Evolutionary conservation across 2,329 filamentous ascomycete species (phyloP), one percentile per base, ranked within the genome.

Genomic region (Immersiporthe knoxdaviesiana): DNA sequence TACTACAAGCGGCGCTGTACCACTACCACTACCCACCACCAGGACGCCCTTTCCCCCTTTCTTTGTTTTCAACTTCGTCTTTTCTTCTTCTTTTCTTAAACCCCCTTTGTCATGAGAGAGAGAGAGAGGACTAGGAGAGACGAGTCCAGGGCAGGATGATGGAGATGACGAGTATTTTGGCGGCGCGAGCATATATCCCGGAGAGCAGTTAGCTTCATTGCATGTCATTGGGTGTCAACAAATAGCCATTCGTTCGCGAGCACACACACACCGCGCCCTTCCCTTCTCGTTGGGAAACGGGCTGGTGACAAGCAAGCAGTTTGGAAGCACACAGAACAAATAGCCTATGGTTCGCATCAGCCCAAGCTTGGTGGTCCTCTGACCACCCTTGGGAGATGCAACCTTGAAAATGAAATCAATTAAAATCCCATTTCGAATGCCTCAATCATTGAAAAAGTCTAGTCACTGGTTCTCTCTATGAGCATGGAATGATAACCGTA

Each of bases 221-320:
- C 66, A 65, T 62, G 24, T 63, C 54, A 65, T 56, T 60, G 35
- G 8, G 69, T 32, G 56, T 59, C 52, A 37, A 35, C 41, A 14
- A 39, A 62, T 63, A 68, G 44, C 30, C 68, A 63, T 60, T 70
- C 66, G 14, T 70, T 70, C 64, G 47, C 54, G 37, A 30, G 47
- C n/a, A 50, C 47, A 59, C n/a, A 47, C 18, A 21, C 7, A 47
- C 44, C 44, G 18, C 18, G 16, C 7, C 7, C 44, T 11, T n/a
- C 3, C 54, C 41, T 44, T 35, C 14, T 30, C 44, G 30, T 18
- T 54, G 12, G 24, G 44, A 37, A 52, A 24, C 18, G 44, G n/a
- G 44, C 62, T n/a, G 21, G 62, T 63, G 32, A 27, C 30, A 21
- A 47, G 44, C 44, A 58, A 39, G 32, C 68, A 68, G 56, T 21